phyloP scores from a whole-genome alignment of 805 yeast genomes.

The Lipomyces anomalus region DNA sequence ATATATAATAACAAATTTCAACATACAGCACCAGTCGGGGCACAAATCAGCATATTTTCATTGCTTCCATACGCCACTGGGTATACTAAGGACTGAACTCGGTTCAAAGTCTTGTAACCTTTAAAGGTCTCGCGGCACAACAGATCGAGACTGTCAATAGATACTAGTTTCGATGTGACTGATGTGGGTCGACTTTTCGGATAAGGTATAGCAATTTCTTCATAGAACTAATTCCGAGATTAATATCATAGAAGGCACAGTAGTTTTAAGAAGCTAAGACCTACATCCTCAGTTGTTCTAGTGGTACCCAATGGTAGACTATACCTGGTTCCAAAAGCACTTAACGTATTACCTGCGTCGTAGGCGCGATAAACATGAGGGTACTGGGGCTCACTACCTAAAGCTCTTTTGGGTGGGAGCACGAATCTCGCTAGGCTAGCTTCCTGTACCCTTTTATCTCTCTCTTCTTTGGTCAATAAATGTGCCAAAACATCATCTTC shows the following conservation, averaged over 20 bases:
- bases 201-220: slow-evolving; percentile 79
- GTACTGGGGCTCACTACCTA: slow-evolving; percentile 44
- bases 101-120: slow-evolving; percentile 69
- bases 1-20: background rate
- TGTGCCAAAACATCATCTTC: background rate
- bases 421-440: slow-evolving; percentile 22
- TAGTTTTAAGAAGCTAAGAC: slow-evolving; percentile 11
- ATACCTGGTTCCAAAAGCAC: slow-evolving; percentile 75
- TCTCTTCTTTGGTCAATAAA: slow-evolving; percentile 23
- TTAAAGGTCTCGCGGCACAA: slow-evolving; percentile 80
- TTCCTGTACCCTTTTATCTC: slow-evolving; percentile 22
- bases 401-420: slow-evolving; percentile 8
- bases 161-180: slow-evolving; percentile 45
- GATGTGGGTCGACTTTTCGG: slow-evolving; percentile 46
- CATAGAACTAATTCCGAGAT: slow-evolving; percentile 46
- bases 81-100: slow-evolving; percentile 83
- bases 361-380: slow-evolving; percentile 82
- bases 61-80: slow-evolving; percentile 90
- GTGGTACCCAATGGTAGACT: slow-evolving; percentile 78
- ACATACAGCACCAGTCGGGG: slow-evolving; percentile 81
- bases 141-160: slow-evolving; percentile 60
- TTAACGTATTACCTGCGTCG: slow-evolving; percentile 62
- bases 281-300: slow-evolving; percentile 26
- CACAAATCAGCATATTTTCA: slow-evolving; percentile 93
- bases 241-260: slow-evolving; percentile 41